A percentile compares a stretch with the other conserved stretches of the same genome.
These are phyloP conservation scores for Acacia concinna DNA, from an alignment of 331 rosid species.

Conservation along the genomic window DNA sequence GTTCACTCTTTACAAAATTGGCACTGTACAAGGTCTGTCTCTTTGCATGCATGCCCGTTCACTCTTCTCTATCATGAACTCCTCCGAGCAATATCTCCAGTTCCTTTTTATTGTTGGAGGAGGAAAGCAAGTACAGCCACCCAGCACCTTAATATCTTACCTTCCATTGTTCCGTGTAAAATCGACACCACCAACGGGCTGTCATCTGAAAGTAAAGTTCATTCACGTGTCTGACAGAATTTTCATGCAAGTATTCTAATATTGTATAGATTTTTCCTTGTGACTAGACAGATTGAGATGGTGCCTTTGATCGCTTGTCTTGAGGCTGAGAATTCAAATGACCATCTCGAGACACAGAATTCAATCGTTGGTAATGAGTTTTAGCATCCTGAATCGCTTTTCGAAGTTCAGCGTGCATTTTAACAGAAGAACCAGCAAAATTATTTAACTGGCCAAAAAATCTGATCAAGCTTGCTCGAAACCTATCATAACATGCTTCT, in stretches of 20 bases:
- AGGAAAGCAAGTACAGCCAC: constrained; percentile 10
- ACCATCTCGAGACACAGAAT: constrained; percentile 24
- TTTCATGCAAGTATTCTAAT: constrained; percentile 4
- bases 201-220: constrained; percentile 17
- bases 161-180: constrained; percentile 23
- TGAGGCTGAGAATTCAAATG: constrained; percentile 20
- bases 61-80: neutral
- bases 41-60: constrained; percentile 8
- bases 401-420: constrained; percentile 55
- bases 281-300: constrained; percentile 29
- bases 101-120: neutral
- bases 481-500: constrained; percentile 57
- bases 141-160: constrained; percentile 3
- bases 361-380: constrained; percentile 26
- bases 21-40: constrained; percentile 33
- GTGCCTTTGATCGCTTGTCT: constrained; percentile 32
- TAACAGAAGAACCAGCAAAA: constrained; percentile 59
- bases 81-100: neutral
- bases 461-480: constrained; percentile 50
- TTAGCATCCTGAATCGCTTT: constrained; percentile 42
- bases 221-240: constrained; percentile 11
- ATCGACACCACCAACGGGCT: constrained; percentile 25
- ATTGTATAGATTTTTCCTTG: neutral
- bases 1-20: constrained; percentile 21
- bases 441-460: constrained; percentile 48